phyloP scores from a whole-genome alignment of 2,329 filamentous ascomycete species.

The Pyrenochaeta sp. region DNA sequence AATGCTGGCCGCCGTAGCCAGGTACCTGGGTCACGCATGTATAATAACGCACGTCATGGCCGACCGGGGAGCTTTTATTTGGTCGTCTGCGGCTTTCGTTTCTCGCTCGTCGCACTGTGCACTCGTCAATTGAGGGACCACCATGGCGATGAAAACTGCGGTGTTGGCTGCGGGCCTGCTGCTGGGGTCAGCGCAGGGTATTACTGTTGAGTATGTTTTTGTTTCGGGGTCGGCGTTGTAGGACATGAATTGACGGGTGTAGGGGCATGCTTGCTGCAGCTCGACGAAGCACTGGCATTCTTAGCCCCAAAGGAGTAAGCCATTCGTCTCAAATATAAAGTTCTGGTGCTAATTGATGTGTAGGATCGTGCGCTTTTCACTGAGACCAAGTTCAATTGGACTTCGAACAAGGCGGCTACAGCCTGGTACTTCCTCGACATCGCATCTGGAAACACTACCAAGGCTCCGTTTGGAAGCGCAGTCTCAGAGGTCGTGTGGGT shows the following conservation, averaged over 20 bases:
- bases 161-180: slow-evolving; percentile 34
- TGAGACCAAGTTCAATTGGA: slow-evolving; percentile 47
- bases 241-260: slow-evolving; percentile 7
- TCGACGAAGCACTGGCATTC: slow-evolving; percentile 39
- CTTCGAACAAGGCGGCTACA: slow-evolving; percentile 55
- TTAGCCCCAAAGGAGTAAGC: slow-evolving; percentile 44
- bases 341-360: slow-evolving; percentile 3
- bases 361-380: slow-evolving; percentile 44
- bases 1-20: slow-evolving; percentile 17
- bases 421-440: slow-evolving; percentile 49
- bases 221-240: not conserved
- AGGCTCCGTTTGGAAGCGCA: slow-evolving; percentile 40
- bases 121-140: slow-evolving; percentile 13
- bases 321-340: not conserved
- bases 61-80: slow-evolving; percentile 2
- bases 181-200: slow-evolving; percentile 32
- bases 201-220: slow-evolving; percentile 35
- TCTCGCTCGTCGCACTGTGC: not conserved
- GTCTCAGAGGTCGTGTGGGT: slow-evolving; percentile 47
- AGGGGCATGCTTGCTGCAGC: slow-evolving; percentile 36
- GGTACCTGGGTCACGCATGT: slow-evolving; percentile 15
- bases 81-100: slow-evolving; percentile 10
- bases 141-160: slow-evolving; percentile 37
- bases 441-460: slow-evolving; percentile 39
- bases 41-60: slow-evolving; percentile 23